Evolutionary conservation across 2,329 filamentous ascomycete genomes (phyloP), one percentile per base, ranked within the genome.

Genomic region (Eutypa lata): DNA sequence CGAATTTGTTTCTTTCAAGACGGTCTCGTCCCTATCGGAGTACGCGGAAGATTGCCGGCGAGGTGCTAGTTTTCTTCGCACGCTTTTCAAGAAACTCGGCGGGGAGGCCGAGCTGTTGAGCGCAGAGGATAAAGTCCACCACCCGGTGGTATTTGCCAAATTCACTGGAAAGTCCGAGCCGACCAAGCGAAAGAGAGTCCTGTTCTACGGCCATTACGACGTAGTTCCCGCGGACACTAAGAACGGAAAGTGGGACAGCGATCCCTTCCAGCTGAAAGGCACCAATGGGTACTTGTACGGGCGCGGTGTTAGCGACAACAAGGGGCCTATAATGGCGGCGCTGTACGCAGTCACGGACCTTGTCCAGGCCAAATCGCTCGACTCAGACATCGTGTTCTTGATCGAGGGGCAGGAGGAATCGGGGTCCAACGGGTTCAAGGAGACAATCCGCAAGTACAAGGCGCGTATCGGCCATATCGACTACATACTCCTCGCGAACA

Each of bases 201-300:
- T 99, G 0, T 99, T 99, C 68, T 99, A 99, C 65, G 94, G 95
- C 0, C 94, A 99, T 68, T 99, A 99, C 75, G 94, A 99, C 66
- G 92, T 99, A 2, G 94, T 99, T 3, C 83, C 91, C 1, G 94
- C 94, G 0, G 91, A 96, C 60, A 86, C 88, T 37, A 89, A 89
- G 57, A 85, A 87, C 53, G 82, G 83, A 37, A 93, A 90, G 60
- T 99, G 94, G 94, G 80, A 83, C 38, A 86, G 85, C 2, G 90
- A 97, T 57, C 95, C 94, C 0, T 99, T 97, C 68, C 80, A 87
- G n/a, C 80, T 97, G 65, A 88, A 88, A 48, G 94, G 94, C 3
- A 84, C 91, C 52, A 92, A 96, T 62, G 93, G 94, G 0, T 97
- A 93, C 68, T 77, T 97, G 2, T 97, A 99, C 59, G 94, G 94